Base-by-base conservation (phyloP, 208 protist species). In the Vickermania ingenoplastis region DNA sequence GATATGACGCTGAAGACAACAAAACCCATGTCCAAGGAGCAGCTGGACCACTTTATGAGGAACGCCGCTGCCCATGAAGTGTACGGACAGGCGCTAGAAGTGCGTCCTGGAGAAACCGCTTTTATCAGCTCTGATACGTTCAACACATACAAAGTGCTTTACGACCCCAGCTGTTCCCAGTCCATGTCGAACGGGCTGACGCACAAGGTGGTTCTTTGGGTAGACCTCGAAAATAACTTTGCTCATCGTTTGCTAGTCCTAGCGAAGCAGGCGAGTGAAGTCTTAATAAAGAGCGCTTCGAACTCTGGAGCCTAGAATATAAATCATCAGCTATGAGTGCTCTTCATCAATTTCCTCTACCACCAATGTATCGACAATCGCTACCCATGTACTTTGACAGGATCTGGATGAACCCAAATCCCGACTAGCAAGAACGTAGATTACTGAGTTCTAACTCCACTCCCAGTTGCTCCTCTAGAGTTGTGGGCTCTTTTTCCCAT, bases 1-100 rank as follows among this genome's bases (percentile, higher is more conserved):
- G 98, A 99, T 75, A 80, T 99, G 14, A 97, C 97, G 36, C 30
- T 77, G 48, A 67, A 66, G 24, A 76, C 98, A 3, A 72, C 78
- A 21, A 97, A 96, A 62, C 26, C 67, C 24, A 77, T 92, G 22
- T 71, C 87, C 3, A 97, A 96, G 48, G 89, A 99, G 36, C 59
- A 96, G 17, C 94, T 99, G 61, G 95, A 97, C 56, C 68, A 61
- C 14, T 67, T 79, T 11, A 54, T 99, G 23, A 94, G 96, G 68
- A 64, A 31, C 1, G 89, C 92, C 3, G 24, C 87, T 31, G 67
- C 92, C 55, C 28, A 41, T 28, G 7, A 59, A 22, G 36, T 17
- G 13, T 61, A 54, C 29, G 24, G 24, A 5, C 13, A 13, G n/a
- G 22, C 36, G 13, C 5, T 61, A 5, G n/a, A 53, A 17, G 57